Percentiles rank a stretch among this genome's conserved stretches.
Conservation (phyloP, 805 yeast genomes). For the Blastobotrys parvus region DNA sequence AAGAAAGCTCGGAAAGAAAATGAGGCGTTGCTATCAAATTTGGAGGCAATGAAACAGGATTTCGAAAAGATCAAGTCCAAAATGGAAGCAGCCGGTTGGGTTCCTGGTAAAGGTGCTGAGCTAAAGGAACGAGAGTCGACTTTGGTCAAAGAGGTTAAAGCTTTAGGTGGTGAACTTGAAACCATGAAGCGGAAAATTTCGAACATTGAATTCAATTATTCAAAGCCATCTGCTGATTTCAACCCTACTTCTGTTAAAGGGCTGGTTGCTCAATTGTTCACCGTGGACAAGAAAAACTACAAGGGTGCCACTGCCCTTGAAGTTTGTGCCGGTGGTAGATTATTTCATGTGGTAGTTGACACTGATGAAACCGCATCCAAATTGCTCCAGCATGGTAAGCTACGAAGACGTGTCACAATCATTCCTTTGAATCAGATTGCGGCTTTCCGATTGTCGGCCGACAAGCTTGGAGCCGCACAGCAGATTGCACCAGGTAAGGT, state of each 20-base stretch:
- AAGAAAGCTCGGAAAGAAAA: constrained; percentile 45
- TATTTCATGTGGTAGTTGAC: constrained; percentile 88
- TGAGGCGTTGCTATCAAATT: constrained; percentile 33
- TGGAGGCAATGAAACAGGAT: constrained; percentile 35
- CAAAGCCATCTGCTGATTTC: constrained; percentile 55
- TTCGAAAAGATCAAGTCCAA: constrained; percentile 34
- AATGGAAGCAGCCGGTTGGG: constrained; percentile 42
- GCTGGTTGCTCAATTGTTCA: constrained; percentile 78
- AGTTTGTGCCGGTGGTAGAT: constrained; percentile 86
- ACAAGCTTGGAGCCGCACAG: constrained; percentile 57
- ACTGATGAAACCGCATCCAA: constrained; percentile 78
- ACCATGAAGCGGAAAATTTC: constrained; percentile 55
- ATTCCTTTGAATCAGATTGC: constrained; percentile 85
- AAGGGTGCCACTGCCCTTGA: constrained; percentile 77
- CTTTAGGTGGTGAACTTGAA: constrained; percentile 41
- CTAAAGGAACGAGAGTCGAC: constrained; percentile 19
- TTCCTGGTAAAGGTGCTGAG: constrained; percentile 17
- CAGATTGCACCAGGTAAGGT: constrained; percentile 74
- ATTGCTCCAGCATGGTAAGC: constrained; percentile 66
- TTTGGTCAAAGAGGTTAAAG: constrained; percentile 38
- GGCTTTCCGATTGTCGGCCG: constrained; percentile 45
- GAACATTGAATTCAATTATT: constrained; percentile 66
- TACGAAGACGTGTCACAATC: constrained; percentile 77
- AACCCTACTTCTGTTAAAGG: constrained; percentile 66
- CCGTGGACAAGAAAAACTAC: constrained; percentile 45